phyloP scores from a whole-genome alignment of 495 filamentous ascomycete genomes.

The Paragyromitra xinjiangensis region DNA sequence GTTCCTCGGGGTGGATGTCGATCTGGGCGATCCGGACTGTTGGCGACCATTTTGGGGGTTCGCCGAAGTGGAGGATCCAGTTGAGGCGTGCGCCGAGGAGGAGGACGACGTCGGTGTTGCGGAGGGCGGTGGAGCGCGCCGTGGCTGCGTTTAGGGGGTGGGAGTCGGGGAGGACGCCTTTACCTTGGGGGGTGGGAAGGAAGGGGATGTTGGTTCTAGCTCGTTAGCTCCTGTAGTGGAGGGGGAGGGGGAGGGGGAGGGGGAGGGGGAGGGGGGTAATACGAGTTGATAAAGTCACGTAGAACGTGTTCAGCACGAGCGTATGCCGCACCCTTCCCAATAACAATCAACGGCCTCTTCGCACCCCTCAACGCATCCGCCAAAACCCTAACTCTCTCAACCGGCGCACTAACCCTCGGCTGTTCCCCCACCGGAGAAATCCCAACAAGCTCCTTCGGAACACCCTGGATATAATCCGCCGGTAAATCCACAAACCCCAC shows the following conservation, averaged over 20 bases:
- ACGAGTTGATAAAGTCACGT: conserved; percentile 62
- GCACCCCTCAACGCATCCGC: conserved; percentile 64
- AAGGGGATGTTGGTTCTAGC: conserved; percentile 65
- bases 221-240: neutral
- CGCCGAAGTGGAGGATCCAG: conserved; percentile 73
- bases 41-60: conserved; percentile 67
- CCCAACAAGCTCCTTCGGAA: conserved; percentile 6
- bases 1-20: conserved; percentile 68
- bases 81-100: conserved; percentile 70
- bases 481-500: conserved; percentile 70
- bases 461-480: conserved; percentile 66
- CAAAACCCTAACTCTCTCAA: conserved; percentile 61
- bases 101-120: conserved; percentile 68
- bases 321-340: conserved; percentile 72
- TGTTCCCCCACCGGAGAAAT: conserved; percentile 58
- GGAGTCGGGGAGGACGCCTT: conserved; percentile 69
- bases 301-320: conserved; percentile 65
- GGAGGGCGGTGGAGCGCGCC: conserved; percentile 68
- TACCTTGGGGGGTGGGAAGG: conserved; percentile 72
- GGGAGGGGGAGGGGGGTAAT: neutral
- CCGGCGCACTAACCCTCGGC: conserved; percentile 62
- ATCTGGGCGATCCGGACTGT: conserved; percentile 68
- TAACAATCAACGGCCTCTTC: conserved; percentile 66
- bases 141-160: conserved; percentile 67
- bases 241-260: neutral